Percentiles rank a stretch among this genome's conserved stretches.
Conservation (phyloP, 2,329 filamentous ascomycete genomes). For the Monosporascus sp. region DNA sequence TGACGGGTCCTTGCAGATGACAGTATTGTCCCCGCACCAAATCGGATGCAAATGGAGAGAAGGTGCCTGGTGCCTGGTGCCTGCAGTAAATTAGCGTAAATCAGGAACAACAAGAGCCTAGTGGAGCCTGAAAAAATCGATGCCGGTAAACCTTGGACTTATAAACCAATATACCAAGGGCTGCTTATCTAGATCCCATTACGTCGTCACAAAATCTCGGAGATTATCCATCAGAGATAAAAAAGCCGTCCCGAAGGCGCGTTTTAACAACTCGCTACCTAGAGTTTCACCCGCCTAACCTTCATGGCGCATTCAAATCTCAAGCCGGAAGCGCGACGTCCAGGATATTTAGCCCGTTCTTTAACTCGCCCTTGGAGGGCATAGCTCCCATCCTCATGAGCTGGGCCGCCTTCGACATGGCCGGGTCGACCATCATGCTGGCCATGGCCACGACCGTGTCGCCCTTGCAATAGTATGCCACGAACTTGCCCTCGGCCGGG, state of each 20-base stretch:
- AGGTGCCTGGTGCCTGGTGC: too few species aligned
- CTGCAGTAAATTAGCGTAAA: too few species aligned
- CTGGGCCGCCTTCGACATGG: slow-evolving; percentile 76
- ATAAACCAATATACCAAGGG: too few species aligned
- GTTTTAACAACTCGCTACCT: not conserved
- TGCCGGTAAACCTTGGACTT: too few species aligned
- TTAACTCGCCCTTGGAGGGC: slow-evolving; percentile 72
- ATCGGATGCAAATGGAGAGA: too few species aligned
- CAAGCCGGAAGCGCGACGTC: slow-evolving; percentile 18
- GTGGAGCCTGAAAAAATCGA: too few species aligned
- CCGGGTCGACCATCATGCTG: slow-evolving; percentile 84
- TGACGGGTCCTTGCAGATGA: too few species aligned
- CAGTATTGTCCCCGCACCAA: too few species aligned
- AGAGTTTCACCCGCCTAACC: not conserved
- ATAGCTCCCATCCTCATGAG: slow-evolving; percentile 80
- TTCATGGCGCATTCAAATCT: not conserved
- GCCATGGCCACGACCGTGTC: slow-evolving; percentile 86
- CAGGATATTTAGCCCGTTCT: slow-evolving; percentile 53
- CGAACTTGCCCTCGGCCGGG: slow-evolving; percentile 72
- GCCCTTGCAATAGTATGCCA: slow-evolving; percentile 82
- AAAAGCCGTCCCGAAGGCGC: not conserved
- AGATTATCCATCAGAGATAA: too few species aligned
- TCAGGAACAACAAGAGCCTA: too few species aligned
- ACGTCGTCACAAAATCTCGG: too few species aligned
- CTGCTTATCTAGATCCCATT: too few species aligned